phyloP scores from a whole-genome alignment of 495 filamentous ascomycete genomes.

The Xylaria castorea region DNA sequence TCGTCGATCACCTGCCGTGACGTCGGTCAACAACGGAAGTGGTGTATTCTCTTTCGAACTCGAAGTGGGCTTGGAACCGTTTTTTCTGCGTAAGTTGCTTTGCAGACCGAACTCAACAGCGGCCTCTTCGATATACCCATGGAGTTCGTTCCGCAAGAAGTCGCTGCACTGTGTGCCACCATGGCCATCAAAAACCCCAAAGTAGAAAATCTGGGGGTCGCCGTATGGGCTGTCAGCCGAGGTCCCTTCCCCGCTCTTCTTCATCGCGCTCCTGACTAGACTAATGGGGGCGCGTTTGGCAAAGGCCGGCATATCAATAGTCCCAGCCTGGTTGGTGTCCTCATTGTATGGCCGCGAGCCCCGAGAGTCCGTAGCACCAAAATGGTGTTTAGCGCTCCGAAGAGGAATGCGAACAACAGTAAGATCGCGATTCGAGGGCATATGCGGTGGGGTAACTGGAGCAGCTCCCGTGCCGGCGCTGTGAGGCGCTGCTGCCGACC shows the following conservation, averaged over 20 bases:
- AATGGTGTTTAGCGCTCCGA: constrained; percentile 93
- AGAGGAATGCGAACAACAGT: constrained; percentile 99
- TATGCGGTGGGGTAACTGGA: constrained; percentile 61
- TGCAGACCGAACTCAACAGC: constrained; percentile 73
- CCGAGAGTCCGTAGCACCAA: constrained; percentile 77
- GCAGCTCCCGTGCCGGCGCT: constrained; percentile 57
- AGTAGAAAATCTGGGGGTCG: constrained; percentile 96
- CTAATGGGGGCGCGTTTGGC: constrained; percentile 80
- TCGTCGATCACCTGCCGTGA: constrained; percentile 31
- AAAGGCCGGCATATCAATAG: constrained; percentile 90
- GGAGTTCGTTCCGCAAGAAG: constrained; percentile 83
- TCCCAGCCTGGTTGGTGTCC: constrained; percentile 93
- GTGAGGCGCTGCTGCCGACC: constrained; percentile 83
- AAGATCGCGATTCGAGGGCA: constrained; percentile 71
- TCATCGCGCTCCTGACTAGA: constrained; percentile 56
- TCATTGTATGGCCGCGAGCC: constrained; percentile 89
- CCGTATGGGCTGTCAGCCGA: constrained; percentile 77
- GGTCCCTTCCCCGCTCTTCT: constrained; percentile 59
- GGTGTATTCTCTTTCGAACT: constrained; percentile 10
- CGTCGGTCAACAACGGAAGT: constrained; percentile 24
- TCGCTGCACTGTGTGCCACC: constrained; percentile 88
- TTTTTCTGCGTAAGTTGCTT: constrained; percentile 65
- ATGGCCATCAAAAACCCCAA: constrained; percentile 95
- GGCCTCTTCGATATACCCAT: constrained; percentile 85
- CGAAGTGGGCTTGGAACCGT: constrained; percentile 13